Evolutionary conservation across 1,139 yeast species (phyloP).

Genomic region (Magnusiomyces fungicola): DNA sequence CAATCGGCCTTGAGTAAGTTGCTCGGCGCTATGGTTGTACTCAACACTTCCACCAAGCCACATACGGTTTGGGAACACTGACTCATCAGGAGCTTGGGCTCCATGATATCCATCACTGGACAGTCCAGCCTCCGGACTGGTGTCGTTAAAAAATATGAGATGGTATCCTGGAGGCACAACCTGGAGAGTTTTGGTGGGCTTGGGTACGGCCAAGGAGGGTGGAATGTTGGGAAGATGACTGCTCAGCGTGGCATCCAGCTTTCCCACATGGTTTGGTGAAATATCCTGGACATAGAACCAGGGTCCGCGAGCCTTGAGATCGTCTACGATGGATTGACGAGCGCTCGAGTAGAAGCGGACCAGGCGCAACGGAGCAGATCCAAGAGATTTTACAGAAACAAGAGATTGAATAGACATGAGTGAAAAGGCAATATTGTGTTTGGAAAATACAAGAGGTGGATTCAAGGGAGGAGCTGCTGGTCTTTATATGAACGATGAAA

Average conservation of each 20-base stretch:
- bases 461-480: no score
- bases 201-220: conserved; percentile 3
- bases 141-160: conserved; percentile 55
- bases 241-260: conserved; percentile 23
- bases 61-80: conserved; percentile 51
- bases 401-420: no score
- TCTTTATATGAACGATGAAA: no score
- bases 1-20: conserved; percentile 19
- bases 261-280: conserved; percentile 19
- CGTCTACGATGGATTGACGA: conserved; percentile 7
- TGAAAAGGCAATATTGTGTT: no score
- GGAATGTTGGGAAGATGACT: conserved; percentile 19
- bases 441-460: no score
- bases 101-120: conserved; percentile 78
- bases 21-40: conserved; percentile 32
- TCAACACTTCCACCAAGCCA: conserved; percentile 71
- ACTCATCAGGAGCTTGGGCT: conserved; percentile 59
- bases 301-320: conserved; percentile 21
- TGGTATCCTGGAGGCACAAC: conserved; percentile 54
- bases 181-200: conserved; percentile 17
- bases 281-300: conserved; percentile 23
- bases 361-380: no score
- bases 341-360: no score
- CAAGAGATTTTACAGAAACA: no score
- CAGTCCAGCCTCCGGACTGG: conserved; percentile 42